Evolutionary conservation across 2,329 filamentous ascomycete genomes (phyloP), one percentile per base, ranked within the genome.

Genomic region (Chaetoscypha palmicola): DNA sequence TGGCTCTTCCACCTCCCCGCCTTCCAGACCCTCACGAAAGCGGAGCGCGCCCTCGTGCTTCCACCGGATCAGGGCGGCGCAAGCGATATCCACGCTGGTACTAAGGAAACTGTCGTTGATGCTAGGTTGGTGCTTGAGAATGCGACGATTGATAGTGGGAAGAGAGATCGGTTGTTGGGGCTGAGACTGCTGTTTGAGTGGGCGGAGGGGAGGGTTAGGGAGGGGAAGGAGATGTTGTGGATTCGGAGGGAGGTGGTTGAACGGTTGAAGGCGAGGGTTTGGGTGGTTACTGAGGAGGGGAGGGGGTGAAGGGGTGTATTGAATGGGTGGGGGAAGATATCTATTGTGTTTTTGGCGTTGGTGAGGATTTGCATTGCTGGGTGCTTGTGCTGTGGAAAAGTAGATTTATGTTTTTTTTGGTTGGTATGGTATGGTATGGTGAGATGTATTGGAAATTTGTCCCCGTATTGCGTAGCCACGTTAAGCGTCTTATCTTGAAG

Each of bases 131-230:
- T 75, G 32, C 63, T 86, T 16, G 71, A 76, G 43, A 66, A 65
- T 41, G 72, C 66, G 7, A 65, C 61, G n/a, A 50, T 67, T 51
- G 48, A 60, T 1, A 72, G 71, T 43, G 67, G 69, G 47, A 67
- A 75, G 37, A 67, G 68, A 39, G 76, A 83, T 58, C 67, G 71
- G 32, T 56, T 86, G 38, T 75, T 76, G 69, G 79, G 82, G 57
- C 58, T 86, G 50, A 70, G 71, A 47, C 58, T 82, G 3, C 61
- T 87, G 49, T 83, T 86, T 59, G 73, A 73, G 44, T 86, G 81
- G 79, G 70, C 79, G n/a, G 78, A 83, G 60, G 62, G 59, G 38
- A 58, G 64, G 47, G 61, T 62, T 30, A 57, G 52, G 49, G 62
- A 66, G 38, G 63, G 65, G 46, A 69, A 63, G 32, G 62, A 61